These are phyloP conservation scores for Venturia effusa DNA, from an alignment of 2,329 filamentous ascomycete species.

Conservation along the genomic window DNA sequence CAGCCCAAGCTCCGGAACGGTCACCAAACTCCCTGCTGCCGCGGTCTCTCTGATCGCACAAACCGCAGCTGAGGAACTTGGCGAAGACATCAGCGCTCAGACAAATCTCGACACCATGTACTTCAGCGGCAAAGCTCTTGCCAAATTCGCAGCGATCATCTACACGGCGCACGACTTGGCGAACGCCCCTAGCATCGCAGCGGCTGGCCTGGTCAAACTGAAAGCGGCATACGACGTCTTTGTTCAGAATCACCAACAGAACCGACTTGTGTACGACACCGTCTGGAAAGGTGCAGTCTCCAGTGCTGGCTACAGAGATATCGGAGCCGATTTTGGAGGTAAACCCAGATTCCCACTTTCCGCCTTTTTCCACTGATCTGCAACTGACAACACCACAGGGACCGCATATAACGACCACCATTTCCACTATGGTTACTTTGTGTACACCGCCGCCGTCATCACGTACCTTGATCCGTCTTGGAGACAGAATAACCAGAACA, in stretches of 20 bases:
- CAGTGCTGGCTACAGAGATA: slow-evolving; percentile 57
- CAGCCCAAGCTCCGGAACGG: slow-evolving; percentile 40
- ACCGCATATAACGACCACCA: slow-evolving; percentile 55
- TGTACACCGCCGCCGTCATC: slow-evolving; percentile 76
- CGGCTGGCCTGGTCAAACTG: slow-evolving; percentile 38
- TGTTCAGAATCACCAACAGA: slow-evolving; percentile 32
- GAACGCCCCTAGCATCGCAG: slow-evolving; percentile 34
- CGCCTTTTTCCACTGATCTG: background rate
- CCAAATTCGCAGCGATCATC: slow-evolving; percentile 31
- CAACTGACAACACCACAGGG: background rate
- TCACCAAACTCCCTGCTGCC: slow-evolving; percentile 30
- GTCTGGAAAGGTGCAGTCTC: slow-evolving; percentile 76
- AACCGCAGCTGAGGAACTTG: slow-evolving; percentile 60
- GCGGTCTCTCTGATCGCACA: slow-evolving; percentile 45
- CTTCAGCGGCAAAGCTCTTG: slow-evolving; percentile 59
- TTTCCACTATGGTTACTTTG: slow-evolving; percentile 70
- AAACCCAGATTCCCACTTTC: slow-evolving; percentile 35
- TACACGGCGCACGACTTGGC: slow-evolving; percentile 44
- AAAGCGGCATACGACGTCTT: slow-evolving; percentile 38
- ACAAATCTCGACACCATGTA: slow-evolving; percentile 80
- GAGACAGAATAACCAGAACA: slow-evolving; percentile 47
- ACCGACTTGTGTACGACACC: slow-evolving; percentile 42
- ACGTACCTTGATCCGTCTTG: slow-evolving; percentile 67
- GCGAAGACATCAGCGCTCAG: slow-evolving; percentile 63
- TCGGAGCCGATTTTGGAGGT: slow-evolving; percentile 78